Base-by-base conservation (phyloP, 129 eudicot species). In the Cynara cardunculus region DNA sequence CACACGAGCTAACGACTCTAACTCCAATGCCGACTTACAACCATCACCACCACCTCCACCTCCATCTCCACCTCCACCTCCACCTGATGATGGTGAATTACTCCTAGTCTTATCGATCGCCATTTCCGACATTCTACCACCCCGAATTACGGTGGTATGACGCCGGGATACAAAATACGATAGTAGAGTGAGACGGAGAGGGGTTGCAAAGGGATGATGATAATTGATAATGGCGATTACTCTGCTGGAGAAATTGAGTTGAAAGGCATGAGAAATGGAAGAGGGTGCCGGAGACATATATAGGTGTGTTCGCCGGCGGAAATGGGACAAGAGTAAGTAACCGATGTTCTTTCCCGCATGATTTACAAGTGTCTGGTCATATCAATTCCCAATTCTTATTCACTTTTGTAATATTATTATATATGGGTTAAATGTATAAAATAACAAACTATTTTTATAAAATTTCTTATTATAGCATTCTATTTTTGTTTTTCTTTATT, bases 261-360 rank as follows among this genome's bases (percentile, higher is more conserved):
- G 75, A 71, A 71, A 34, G 75, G 4, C 7, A 71, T 32, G 75
- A 32, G 41, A 71, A 14, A 71, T 22, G 75, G 56, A 71, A 19
- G 75, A 31, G 75, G 34, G 1, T 2, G 49, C 75, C 75, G 75
- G 75, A 71, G 56, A 41, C 8, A 37, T 37, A 69, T 19, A 25
- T 28, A 32, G 21, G 28, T 31, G 28, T 21, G 14, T 27, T n/a
- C 22, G 79, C 53, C 79, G 71, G 79, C 16, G 73, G 24, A 62
- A 31, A 6, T 59, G 62, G 25, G 18, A 64, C 24, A 24, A 77
- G 56, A 64, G 80, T 77, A 61, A 46, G 59, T 35, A 66, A 77
- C 65, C n/a, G 81, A 67, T 78, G 81, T 78, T 18, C n/a, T 78
- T 78, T 67, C 81, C 74, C 7, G 81, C 74, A 66, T 78, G 74